phyloP scores from a whole-genome alignment of 345 rosid genomes.

The Eucalyptus grandis region DNA sequence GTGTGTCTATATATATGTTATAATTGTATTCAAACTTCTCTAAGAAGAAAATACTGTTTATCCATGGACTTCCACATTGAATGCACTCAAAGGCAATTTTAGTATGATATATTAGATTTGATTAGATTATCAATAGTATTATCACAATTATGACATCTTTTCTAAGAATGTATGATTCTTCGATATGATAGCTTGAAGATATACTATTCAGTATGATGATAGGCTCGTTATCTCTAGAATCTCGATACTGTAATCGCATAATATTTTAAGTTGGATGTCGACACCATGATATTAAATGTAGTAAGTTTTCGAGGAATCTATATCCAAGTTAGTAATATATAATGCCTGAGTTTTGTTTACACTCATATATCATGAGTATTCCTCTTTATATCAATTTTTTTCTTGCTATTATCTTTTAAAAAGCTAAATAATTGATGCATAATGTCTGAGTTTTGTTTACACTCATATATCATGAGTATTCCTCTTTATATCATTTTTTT shows the following conservation, averaged over 20 bases:
- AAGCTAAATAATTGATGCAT: background rate
- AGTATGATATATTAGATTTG: background rate
- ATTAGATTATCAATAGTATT: background rate
- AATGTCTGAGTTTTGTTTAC: too few relatives aligned
- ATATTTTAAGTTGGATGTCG: background rate
- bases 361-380: background rate
- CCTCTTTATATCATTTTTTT: too few relatives aligned
- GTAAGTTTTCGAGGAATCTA: background rate
- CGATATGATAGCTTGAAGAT: background rate
- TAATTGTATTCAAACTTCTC: background rate
- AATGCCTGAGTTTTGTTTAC: background rate
- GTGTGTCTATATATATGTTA: too few relatives aligned
- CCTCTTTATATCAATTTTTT: background rate
- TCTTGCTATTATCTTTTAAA: background rate
- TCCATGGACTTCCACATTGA: background rate
- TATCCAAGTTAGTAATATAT: background rate
- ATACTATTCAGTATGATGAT: fast-evolving
- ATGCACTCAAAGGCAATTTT: background rate
- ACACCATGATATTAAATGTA: background rate
- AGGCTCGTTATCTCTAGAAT: background rate
- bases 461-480: too few relatives aligned
- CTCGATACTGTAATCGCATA: too few relatives aligned
- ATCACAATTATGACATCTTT: background rate
- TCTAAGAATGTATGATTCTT: background rate
- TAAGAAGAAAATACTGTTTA: background rate